Percentiles rank a stretch among this genome's conserved stretches.
Conservation (phyloP, 257 asterid genomes). For the Datura wrightii region DNA sequence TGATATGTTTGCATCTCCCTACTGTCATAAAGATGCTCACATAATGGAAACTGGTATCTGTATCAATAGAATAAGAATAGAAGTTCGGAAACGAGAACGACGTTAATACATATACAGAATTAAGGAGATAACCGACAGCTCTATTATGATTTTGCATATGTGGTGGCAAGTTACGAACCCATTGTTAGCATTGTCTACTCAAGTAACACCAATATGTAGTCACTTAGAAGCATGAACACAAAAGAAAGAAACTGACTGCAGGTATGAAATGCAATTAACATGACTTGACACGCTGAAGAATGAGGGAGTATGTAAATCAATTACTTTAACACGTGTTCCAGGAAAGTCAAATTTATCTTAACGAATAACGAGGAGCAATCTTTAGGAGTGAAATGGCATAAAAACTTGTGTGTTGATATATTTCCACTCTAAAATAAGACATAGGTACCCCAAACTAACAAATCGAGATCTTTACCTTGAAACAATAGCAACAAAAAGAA, state of each 20-base stretch:
- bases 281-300: not conserved
- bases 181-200: not conserved
- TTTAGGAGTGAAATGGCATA: not conserved
- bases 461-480: slow-evolving; percentile 57
- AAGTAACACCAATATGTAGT: not conserved
- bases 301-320: not conserved
- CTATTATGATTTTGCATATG: not conserved
- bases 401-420: not conserved
- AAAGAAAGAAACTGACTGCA: not conserved
- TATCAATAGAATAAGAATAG: not conserved
- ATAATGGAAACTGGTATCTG: not conserved
- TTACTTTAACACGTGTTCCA: not conserved
- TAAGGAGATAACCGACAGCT: not conserved
- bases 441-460: slow-evolving; percentile 4
- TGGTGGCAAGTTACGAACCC: not conserved
- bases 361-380: not conserved
- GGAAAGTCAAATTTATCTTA: slow-evolving; percentile 3
- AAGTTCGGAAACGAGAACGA: not conserved
- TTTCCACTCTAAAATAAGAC: not conserved
- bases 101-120: not conserved
- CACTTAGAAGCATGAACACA: slow-evolving; percentile 2
- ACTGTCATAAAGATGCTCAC: not conserved
- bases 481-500: slow-evolving; percentile 66
- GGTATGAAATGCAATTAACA: not conserved
- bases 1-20: not conserved